Evolutionary conservation across 768 basidiomycete species (phyloP).

Genomic region (Kwoniella bestiolae): DNA sequence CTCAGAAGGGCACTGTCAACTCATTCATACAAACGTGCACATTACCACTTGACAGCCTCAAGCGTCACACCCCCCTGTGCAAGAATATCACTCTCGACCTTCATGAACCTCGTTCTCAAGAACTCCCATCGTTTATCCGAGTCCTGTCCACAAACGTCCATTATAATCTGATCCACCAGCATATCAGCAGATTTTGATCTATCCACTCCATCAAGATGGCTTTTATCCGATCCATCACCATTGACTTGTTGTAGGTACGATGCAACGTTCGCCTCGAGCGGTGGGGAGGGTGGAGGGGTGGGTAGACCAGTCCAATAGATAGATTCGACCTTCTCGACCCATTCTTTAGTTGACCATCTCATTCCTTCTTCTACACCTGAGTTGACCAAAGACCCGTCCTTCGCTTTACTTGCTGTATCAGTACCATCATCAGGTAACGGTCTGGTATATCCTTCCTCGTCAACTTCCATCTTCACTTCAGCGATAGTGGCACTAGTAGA

Average conservation of each 20-base stretch:
- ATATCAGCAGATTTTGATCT: slow-evolving; percentile 54
- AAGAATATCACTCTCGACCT: slow-evolving; percentile 78
- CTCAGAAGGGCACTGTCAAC: too few species aligned
- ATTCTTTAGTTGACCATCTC: slow-evolving; percentile 81
- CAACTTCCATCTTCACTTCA: slow-evolving; percentile 48
- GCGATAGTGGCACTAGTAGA: background rate
- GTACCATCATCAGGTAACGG: slow-evolving; percentile 69
- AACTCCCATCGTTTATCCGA: slow-evolving; percentile 61
- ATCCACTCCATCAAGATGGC: slow-evolving; percentile 6
- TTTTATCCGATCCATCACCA: background rate
- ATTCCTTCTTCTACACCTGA: slow-evolving; percentile 60
- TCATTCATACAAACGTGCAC: too few species aligned
- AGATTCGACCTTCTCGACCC: slow-evolving; percentile 78
- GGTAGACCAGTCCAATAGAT: slow-evolving; percentile 72
- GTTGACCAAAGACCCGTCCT: slow-evolving; percentile 26
- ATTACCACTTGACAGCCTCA: slow-evolving; percentile 50
- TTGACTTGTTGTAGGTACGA: background rate
- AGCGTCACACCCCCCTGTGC: slow-evolving; percentile 42
- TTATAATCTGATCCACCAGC: slow-evolving; percentile 59
- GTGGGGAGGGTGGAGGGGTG: slow-evolving; percentile 62
- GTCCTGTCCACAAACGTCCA: slow-evolving; percentile 62
- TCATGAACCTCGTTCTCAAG: slow-evolving; percentile 79
- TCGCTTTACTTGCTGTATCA: slow-evolving; percentile 28
- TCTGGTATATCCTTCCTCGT: slow-evolving; percentile 71
- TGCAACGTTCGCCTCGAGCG: slow-evolving; percentile 2